A percentile compares a stretch with the other conserved stretches of the same genome.
These are phyloP conservation scores for Boletus rufocinnamomeus DNA, from an alignment of 768 basidiomycete species.

Conservation along the genomic window DNA sequence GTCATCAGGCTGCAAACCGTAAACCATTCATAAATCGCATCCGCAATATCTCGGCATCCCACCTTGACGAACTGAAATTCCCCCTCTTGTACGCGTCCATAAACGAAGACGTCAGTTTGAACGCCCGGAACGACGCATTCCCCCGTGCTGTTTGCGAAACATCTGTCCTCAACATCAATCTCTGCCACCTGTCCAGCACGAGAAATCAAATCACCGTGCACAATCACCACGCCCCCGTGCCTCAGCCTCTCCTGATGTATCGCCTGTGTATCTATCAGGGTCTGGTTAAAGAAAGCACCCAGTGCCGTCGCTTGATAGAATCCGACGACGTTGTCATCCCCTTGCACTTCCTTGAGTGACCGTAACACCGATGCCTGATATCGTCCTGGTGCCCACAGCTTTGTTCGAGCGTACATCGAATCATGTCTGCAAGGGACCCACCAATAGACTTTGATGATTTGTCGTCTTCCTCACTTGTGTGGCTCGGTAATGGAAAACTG, in stretches of 20 bases:
- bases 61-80: conserved; percentile 88
- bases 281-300: conserved; percentile 84
- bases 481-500: conserved; percentile 81
- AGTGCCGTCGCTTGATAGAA: conserved; percentile 91
- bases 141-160: conserved; percentile 76
- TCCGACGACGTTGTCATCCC: conserved; percentile 89
- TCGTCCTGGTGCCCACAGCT: conserved; percentile 50
- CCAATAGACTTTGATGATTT: conserved; percentile 76
- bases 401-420: conserved; percentile 1
- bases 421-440: conserved; percentile 38
- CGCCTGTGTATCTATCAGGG: conserved; percentile 78
- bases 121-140: conserved; percentile 88
- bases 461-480: conserved; percentile 75
- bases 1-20: conserved; percentile 61
- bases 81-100: conserved; percentile 78
- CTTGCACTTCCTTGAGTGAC: conserved; percentile 86
- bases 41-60: conserved; percentile 24
- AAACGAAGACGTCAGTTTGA: conserved; percentile 77
- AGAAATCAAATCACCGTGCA: conserved; percentile 62
- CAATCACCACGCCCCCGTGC: conserved; percentile 82
- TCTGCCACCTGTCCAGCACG: background rate
- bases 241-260: conserved; percentile 83
- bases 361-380: conserved; percentile 86
- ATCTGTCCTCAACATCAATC: conserved; percentile 48
- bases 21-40: conserved; percentile 5